phyloP scores from a whole-genome alignment of 768 basidiomycete genomes.

The Cytidiella melzeri region DNA sequence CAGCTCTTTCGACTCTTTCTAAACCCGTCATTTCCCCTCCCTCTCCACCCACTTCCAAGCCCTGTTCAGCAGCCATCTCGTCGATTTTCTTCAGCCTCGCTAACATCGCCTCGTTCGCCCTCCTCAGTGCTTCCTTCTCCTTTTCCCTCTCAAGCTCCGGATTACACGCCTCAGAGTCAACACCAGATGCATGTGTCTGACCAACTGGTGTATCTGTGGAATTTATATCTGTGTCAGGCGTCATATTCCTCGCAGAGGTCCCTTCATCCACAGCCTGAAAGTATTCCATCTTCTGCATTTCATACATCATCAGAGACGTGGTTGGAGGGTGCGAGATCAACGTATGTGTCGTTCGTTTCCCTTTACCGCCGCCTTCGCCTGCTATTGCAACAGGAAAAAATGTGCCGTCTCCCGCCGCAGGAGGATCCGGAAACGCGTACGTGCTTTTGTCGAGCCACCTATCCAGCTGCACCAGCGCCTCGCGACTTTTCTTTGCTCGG shows the following conservation, averaged over 20 bases:
- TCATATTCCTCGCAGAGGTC: background rate
- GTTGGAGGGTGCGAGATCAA: slow-evolving; percentile 28
- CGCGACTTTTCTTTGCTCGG: slow-evolving; percentile 46
- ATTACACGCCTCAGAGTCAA: background rate
- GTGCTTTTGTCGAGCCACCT: slow-evolving; percentile 40
- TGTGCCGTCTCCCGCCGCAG: background rate
- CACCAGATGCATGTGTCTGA: background rate
- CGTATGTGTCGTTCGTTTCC: slow-evolving; percentile 24
- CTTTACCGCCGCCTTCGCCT: background rate
- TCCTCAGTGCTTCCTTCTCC: slow-evolving; percentile 28
- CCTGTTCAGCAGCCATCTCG: slow-evolving; percentile 34
- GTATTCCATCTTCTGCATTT: slow-evolving; percentile 35
- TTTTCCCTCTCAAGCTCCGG: background rate
- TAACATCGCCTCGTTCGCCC: slow-evolving; percentile 44
- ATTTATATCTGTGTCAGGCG: background rate
- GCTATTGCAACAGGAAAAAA: background rate
- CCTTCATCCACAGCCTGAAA: slow-evolving; percentile 30
- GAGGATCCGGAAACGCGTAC: slow-evolving; percentile 16
- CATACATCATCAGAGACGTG: slow-evolving; percentile 36
- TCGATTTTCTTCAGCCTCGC: slow-evolving; percentile 49
- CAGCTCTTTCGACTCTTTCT: slow-evolving; percentile 42
- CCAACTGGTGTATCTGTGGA: background rate
- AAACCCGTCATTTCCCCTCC: slow-evolving; percentile 41
- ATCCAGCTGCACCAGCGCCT: slow-evolving; percentile 42
- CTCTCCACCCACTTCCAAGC: slow-evolving; percentile 36